These are phyloP conservation scores for Neoscytalidium dimidiatum DNA, from an alignment of 2,329 filamentous ascomycete genomes.

Conservation along the genomic window DNA sequence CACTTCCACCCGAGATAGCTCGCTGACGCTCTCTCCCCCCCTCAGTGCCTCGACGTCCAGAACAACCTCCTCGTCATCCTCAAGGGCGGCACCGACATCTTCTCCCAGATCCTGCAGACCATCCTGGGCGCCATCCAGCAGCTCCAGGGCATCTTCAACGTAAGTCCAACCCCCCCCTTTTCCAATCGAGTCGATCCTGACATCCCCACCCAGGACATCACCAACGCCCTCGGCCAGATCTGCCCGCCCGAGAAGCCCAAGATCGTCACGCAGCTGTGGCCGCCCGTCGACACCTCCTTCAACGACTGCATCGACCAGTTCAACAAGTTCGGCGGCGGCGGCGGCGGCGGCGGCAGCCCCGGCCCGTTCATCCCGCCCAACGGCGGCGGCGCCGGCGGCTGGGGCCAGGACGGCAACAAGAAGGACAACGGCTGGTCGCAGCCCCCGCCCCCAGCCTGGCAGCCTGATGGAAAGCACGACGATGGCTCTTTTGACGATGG, in stretches of 20 bases:
- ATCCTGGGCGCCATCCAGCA: neutral
- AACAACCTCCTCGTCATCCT: neutral
- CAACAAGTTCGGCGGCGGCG: neutral
- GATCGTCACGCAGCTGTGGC: neutral
- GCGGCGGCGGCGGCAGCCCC: neutral
- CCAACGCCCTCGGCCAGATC: neutral
- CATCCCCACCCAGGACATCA: neutral
- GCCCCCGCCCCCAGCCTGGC: too few species aligned
- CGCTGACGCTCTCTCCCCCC: too few species aligned
- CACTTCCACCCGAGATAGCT: neutral
- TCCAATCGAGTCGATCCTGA: neutral
- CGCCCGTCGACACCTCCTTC: neutral
- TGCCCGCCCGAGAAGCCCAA: neutral
- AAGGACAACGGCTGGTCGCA: neutral
- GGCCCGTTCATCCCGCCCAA: too few species aligned
- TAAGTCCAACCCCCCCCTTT: neutral
- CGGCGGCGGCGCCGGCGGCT: neutral
- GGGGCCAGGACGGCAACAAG: neutral
- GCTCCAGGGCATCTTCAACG: neutral
- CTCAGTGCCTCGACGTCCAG: neutral
- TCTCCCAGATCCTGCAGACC: neutral
- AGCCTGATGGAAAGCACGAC: too few species aligned
- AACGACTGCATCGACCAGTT: neutral
- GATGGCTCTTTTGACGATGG: too few species aligned
- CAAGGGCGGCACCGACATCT: neutral